Conservation (phyloP, 331 rosid genomes). For the Spiraea crenata region DNA sequence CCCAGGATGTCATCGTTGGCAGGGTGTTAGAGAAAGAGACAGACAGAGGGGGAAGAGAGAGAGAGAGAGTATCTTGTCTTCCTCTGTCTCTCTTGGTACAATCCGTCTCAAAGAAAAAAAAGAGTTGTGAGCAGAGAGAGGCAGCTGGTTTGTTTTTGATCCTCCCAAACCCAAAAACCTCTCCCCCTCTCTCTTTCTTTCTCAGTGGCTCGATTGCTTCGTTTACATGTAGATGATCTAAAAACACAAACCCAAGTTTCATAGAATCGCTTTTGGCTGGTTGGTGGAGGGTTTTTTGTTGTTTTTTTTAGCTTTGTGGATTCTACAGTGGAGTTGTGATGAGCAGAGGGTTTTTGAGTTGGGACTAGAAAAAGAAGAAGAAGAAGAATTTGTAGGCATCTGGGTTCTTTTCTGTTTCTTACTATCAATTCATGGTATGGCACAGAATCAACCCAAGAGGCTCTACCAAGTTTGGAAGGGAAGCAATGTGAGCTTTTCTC, state of each 20-base stretch:
- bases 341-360: slow-evolving; percentile 8
- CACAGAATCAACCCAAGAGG: slow-evolving; percentile 47
- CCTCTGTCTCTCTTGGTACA: slow-evolving; percentile 21
- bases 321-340: slow-evolving; percentile 32
- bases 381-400: not conserved
- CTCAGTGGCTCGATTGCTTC: not conserved
- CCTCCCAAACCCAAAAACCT: slow-evolving; percentile 10
- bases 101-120: slow-evolving; percentile 23
- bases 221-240: not conserved
- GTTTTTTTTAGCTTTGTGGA: slow-evolving; percentile 26
- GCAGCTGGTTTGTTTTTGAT: slow-evolving; percentile 8
- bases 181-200: slow-evolving; percentile 10
- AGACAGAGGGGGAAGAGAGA: slow-evolving; percentile 12
- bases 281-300: not conserved
- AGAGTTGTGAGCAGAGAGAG: slow-evolving; percentile 4
- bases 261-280: slow-evolving; percentile 24
- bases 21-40: slow-evolving; percentile 27
- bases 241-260: slow-evolving; percentile 9
- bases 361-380: slow-evolving; percentile 17
- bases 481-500: slow-evolving; percentile 62
- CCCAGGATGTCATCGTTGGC: slow-evolving; percentile 45
- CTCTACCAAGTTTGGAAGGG: slow-evolving; percentile 92
- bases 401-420: slow-evolving; percentile 14
- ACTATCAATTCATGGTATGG: slow-evolving; percentile 31
- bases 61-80: slow-evolving; percentile 18